Conservation (phyloP, 2,329 filamentous ascomycete genomes). For the Botryosphaeria dothidea region DNA sequence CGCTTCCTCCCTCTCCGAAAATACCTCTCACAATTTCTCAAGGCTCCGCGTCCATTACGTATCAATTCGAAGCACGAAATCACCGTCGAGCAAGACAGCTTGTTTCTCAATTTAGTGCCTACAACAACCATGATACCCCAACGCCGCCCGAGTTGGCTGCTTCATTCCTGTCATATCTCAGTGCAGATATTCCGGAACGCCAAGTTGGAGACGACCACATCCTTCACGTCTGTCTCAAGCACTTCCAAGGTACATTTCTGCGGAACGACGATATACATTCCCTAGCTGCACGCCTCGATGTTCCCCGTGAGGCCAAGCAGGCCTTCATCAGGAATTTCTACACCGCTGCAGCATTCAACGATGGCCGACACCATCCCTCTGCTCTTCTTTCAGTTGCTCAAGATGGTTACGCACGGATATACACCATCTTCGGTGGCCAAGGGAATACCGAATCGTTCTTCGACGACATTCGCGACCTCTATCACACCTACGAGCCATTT, state of each 20-base stretch:
- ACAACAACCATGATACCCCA: not conserved
- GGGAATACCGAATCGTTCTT: slow-evolving; percentile 31
- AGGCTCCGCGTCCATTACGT: not conserved
- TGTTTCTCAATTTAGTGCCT: not conserved
- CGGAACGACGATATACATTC: slow-evolving; percentile 6
- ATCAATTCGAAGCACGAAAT: not conserved
- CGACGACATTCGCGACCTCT: slow-evolving; percentile 27
- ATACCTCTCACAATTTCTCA: not conserved
- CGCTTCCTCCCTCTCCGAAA: not conserved
- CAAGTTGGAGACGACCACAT: not conserved
- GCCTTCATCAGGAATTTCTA: slow-evolving; percentile 24
- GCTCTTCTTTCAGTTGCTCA: slow-evolving; percentile 21
- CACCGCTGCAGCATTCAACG: slow-evolving; percentile 12
- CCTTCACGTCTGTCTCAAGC: not conserved
- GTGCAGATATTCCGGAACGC: not conserved
- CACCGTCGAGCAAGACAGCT: not conserved
- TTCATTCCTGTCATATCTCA: not conserved
- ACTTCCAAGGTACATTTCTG: not conserved
- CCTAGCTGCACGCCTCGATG: not conserved
- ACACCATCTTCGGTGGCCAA: slow-evolving; percentile 31
- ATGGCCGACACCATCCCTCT: not conserved
- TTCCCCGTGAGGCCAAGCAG: slow-evolving; percentile 9
- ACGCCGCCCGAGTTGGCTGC: not conserved
- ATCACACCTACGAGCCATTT: slow-evolving; percentile 27
- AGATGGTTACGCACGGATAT: slow-evolving; percentile 20